Conservation (phyloP, 2,329 filamentous ascomycete genomes). For the Stemphylium beticola region DNA sequence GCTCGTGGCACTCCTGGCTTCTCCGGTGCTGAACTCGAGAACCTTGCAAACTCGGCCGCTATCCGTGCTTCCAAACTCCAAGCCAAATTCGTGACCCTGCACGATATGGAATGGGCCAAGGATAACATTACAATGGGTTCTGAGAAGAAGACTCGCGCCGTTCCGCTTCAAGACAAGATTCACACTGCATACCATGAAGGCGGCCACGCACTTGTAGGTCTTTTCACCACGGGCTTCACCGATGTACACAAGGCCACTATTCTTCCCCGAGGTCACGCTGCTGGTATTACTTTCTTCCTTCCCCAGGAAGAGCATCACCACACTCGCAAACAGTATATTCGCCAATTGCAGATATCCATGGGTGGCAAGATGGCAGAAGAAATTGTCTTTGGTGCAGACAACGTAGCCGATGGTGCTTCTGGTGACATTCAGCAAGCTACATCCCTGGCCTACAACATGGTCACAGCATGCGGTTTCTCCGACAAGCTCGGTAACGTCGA, state of each 20-base stretch:
- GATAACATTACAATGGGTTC: constrained; percentile 98
- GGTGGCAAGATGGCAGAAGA: constrained; percentile 91
- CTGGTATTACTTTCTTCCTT: constrained; percentile 86
- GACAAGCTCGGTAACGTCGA: constrained; percentile 87
- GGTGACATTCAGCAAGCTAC: constrained; percentile 85
- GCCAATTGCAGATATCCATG: constrained; percentile 79
- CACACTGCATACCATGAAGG: constrained; percentile 97
- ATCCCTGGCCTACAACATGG: constrained; percentile 81
- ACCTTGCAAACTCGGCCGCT: constrained; percentile 94
- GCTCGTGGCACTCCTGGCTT: constrained; percentile 89
- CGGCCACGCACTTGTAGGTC: constrained; percentile 87
- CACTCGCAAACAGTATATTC: constrained; percentile 83
- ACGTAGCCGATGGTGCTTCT: constrained; percentile 87
- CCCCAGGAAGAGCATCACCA: constrained; percentile 86
- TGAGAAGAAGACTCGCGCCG: constrained; percentile 86
- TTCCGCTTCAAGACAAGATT: constrained; percentile 91
- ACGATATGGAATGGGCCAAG: constrained; percentile 95
- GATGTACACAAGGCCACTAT: constrained; percentile 97
- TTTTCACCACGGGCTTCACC: constrained; percentile 77
- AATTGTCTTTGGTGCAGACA: constrained; percentile 87
- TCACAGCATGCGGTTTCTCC: constrained; percentile 90
- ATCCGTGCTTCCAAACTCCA: constrained; percentile 92
- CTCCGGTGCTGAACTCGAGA: constrained; percentile 94
- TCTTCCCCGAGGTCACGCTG: constrained; percentile 82
- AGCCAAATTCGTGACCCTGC: constrained; percentile 73